Conservation (phyloP, 2,329 filamentous ascomycete genomes). For the Dactylellina parvicollis region DNA sequence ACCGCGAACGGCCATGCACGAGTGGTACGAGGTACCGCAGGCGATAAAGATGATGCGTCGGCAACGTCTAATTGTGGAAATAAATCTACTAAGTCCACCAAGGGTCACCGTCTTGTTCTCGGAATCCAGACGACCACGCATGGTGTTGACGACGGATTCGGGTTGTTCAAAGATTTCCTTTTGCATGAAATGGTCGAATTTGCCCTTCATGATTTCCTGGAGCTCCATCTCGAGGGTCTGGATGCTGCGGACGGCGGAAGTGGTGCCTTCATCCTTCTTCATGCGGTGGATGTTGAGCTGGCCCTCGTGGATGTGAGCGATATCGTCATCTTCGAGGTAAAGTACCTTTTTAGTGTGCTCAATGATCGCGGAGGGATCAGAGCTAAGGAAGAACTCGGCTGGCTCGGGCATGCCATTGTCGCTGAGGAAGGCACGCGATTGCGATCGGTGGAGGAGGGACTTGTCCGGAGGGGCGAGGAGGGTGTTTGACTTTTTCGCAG, state of each 20-base stretch:
- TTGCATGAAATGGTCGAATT: conserved; percentile 99
- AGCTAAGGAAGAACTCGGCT: conserved; percentile 98
- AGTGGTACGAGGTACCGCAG: conserved; percentile 98
- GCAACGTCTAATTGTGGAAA: conserved; percentile 94
- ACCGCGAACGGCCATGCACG: conserved; percentile 98
- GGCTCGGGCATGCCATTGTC: conserved; percentile 98
- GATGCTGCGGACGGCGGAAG: conserved; percentile 95
- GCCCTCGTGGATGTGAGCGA: conserved; percentile 98
- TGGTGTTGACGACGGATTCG: conserved; percentile 98
- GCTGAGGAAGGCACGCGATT: conserved; percentile 98
- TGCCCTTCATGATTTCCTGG: conserved; percentile 99
- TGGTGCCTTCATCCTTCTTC: conserved; percentile 88
- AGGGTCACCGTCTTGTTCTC: conserved; percentile 95
- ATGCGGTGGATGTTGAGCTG: conserved; percentile 98
- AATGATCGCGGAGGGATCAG: conserved; percentile 96
- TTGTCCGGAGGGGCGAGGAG: conserved; percentile 89
- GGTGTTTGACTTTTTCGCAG: conserved; percentile 87
- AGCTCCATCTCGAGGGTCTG: conserved; percentile 98
- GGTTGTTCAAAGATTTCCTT: conserved; percentile 99
- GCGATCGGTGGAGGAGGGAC: conserved; percentile 95
- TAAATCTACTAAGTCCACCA: conserved; percentile 94
- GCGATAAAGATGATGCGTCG: conserved; percentile 98
- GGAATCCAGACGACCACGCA: conserved; percentile 96
- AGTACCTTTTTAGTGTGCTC: conserved; percentile 99
- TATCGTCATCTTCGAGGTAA: conserved; percentile 99